phyloP scores from a whole-genome alignment of 139 green algal species.

The Zygnema circumcarinatum region DNA sequence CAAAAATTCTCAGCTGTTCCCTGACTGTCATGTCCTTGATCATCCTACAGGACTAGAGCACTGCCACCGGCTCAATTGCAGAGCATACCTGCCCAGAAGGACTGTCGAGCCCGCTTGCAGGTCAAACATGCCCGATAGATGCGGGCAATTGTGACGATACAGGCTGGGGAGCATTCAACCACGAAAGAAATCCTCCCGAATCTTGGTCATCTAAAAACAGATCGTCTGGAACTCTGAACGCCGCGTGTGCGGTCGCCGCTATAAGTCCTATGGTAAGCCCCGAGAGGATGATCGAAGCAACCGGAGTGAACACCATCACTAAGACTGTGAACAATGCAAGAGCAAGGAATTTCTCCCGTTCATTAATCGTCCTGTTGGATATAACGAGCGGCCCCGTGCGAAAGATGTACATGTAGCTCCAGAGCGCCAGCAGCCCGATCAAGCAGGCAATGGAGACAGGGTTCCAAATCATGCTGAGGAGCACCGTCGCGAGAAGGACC shows the following conservation, averaged over 20 bases:
- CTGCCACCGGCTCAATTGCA: too few species aligned
- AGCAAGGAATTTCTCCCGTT: slow-evolving; percentile 86
- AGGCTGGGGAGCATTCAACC: too few species aligned
- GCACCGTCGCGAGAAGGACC: slow-evolving; percentile 71
- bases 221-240: slow-evolving; percentile 80
- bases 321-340: slow-evolving; percentile 70
- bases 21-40: too few species aligned
- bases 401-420: slow-evolving; percentile 92
- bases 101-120: too few species aligned
- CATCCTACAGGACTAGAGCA: too few species aligned
- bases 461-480: slow-evolving; percentile 76
- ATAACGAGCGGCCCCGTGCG: slow-evolving; percentile 77
- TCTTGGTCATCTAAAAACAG: slow-evolving; percentile 82
- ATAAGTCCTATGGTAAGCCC: slow-evolving; percentile 52
- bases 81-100: too few species aligned
- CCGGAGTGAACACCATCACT: slow-evolving; percentile 85
- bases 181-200: slow-evolving; percentile 70
- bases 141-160: too few species aligned
- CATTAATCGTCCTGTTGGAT: slow-evolving; percentile 67
- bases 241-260: slow-evolving; percentile 79
- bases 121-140: too few species aligned
- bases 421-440: slow-evolving; percentile 69
- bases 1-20: too few species aligned
- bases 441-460: slow-evolving; percentile 82
- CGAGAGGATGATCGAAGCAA: slow-evolving; percentile 85